phyloP scores from a whole-genome alignment of 768 basidiomycete genomes.

The Phlebiopsis flavidoalba region DNA sequence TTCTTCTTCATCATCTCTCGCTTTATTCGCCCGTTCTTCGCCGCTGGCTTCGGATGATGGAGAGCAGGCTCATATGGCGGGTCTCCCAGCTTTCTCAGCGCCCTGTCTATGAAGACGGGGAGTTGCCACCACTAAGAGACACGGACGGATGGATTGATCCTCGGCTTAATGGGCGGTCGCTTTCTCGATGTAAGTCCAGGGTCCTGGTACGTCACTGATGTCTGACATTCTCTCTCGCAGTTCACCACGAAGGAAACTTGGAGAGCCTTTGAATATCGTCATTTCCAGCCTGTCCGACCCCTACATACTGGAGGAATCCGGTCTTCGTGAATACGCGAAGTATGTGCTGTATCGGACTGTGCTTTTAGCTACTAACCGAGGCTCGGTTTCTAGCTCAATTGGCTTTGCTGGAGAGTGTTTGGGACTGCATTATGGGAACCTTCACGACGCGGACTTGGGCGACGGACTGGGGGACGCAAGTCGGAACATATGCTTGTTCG shows the following conservation, averaged over 20 bases:
- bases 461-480: conserved; percentile 72
- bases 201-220: not conserved
- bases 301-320: conserved; percentile 68
- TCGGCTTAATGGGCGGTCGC: conserved; percentile 61
- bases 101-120: conserved; percentile 20
- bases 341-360: conserved; percentile 22
- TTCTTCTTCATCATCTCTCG: not conserved
- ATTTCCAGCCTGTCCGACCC: conserved; percentile 78
- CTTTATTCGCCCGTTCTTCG: conserved; percentile 1
- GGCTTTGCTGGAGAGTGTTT: conserved; percentile 83
- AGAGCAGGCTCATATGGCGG: not conserved
- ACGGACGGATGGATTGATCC: conserved; percentile 59
- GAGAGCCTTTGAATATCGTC: conserved; percentile 84
- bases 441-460: conserved; percentile 78
- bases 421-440: conserved; percentile 68
- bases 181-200: conserved; percentile 62
- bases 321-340: conserved; percentile 69
- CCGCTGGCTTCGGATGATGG: not conserved
- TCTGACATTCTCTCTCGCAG: conserved; percentile 28
- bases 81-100: not conserved
- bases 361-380: not conserved
- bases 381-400: conserved; percentile 46
- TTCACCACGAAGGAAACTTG: conserved; percentile 57
- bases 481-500: conserved; percentile 67
- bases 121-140: conserved; percentile 22